A percentile compares a stretch with the other conserved stretches of the same genome.
Evolutionary conservation across 2,329 filamentous ascomycete genomes (phyloP).

Genomic region (Monilinia vaccinii-corymbosi): DNA sequence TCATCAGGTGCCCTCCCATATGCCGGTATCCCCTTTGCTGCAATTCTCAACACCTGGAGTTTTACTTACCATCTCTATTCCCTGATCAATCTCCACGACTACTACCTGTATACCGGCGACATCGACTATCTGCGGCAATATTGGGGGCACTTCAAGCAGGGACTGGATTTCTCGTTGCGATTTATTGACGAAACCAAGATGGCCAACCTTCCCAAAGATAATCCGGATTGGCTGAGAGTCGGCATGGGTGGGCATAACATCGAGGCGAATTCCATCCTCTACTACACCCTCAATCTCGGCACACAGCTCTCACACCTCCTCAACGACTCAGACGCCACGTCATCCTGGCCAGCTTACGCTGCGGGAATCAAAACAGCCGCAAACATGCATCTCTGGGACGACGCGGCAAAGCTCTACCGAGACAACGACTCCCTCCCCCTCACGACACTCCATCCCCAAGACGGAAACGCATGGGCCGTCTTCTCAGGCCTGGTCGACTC

Average conservation of each 20-base stretch:
- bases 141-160: slow-evolving; percentile 41
- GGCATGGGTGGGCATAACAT: slow-evolving; percentile 28
- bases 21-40: slow-evolving; percentile 36
- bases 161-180: slow-evolving; percentile 36
- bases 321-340: slow-evolving; percentile 20
- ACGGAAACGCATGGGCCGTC: slow-evolving; percentile 48
- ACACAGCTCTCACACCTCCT: slow-evolving; percentile 34
- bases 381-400: slow-evolving; percentile 12
- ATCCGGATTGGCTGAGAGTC: slow-evolving; percentile 24
- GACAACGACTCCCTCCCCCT: slow-evolving; percentile 36
- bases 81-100: slow-evolving; percentile 49
- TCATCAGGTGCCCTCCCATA: slow-evolving; percentile 6
- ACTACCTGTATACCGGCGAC: slow-evolving; percentile 49
- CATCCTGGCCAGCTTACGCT: neutral
- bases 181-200: slow-evolving; percentile 36
- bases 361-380: slow-evolving; percentile 10
- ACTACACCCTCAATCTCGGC: slow-evolving; percentile 32
- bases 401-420: slow-evolving; percentile 28
- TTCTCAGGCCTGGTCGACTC: slow-evolving; percentile 22
- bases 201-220: slow-evolving; percentile 19
- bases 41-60: slow-evolving; percentile 32
- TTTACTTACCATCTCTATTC: slow-evolving; percentile 53
- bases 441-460: slow-evolving; percentile 47
- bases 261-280: slow-evolving; percentile 26
- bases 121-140: slow-evolving; percentile 37